phyloP scores from a whole-genome alignment of 768 basidiomycete genomes.

The Ramaria sp. region DNA sequence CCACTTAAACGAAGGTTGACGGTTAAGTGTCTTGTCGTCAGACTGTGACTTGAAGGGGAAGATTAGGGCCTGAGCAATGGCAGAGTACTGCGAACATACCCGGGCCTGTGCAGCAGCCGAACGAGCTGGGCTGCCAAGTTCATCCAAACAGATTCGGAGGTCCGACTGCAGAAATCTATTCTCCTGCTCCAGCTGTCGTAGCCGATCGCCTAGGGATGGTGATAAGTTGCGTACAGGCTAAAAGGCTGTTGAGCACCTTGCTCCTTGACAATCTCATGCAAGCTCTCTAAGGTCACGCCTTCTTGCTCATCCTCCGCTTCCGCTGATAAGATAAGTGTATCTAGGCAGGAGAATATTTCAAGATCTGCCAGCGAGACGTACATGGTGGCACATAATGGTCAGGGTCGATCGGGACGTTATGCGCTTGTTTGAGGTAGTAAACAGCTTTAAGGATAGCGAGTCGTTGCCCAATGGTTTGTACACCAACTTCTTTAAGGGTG shows the following conservation, averaged over 20 bases:
- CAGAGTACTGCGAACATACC: conserved; percentile 11
- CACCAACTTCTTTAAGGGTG: conserved; percentile 74
- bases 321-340: conserved; percentile 26
- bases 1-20: conserved; percentile 86
- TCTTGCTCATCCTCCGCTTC: conserved; percentile 47
- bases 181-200: conserved; percentile 65
- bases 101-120: conserved; percentile 11
- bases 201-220: conserved; percentile 44
- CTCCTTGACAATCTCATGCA: conserved; percentile 57
- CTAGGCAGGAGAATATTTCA: neutral
- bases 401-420: conserved; percentile 73
- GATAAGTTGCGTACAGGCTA: neutral
- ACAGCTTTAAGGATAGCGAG: conserved; percentile 86
- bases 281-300: conserved; percentile 49
- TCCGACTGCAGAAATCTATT: conserved; percentile 58
- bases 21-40: conserved; percentile 39
- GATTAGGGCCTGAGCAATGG: conserved; percentile 9
- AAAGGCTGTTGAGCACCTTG: conserved; percentile 44
- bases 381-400: conserved; percentile 87
- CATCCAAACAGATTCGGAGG: conserved; percentile 56
- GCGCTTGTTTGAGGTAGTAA: conserved; percentile 77
- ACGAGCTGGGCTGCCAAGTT: conserved; percentile 26
- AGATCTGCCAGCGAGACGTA: conserved; percentile 27
- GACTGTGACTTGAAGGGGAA: conserved; percentile 21
- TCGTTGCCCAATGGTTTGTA: conserved; percentile 85